phyloP scores from a whole-genome alignment of 2,329 filamentous ascomycete genomes.

The Sclerotinia nivalis region DNA sequence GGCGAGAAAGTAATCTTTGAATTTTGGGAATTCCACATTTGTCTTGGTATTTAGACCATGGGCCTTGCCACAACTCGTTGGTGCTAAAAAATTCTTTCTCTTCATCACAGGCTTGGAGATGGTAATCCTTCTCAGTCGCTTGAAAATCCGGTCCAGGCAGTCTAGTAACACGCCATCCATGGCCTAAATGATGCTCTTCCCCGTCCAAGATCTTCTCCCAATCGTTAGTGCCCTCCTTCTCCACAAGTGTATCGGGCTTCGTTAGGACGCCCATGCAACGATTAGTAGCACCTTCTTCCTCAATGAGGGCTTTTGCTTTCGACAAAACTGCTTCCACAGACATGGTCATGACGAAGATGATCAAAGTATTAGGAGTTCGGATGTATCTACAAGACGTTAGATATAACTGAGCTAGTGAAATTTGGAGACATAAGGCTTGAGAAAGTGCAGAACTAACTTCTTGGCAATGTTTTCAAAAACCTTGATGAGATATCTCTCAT shows the following conservation, averaged over 20 bases:
- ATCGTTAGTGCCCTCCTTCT: slow-evolving; percentile 47
- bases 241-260: slow-evolving; percentile 72
- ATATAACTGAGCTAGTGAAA: neutral
- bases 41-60: slow-evolving; percentile 43
- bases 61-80: slow-evolving; percentile 47
- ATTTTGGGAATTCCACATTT: slow-evolving; percentile 56
- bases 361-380: slow-evolving; percentile 65
- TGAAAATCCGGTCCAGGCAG: slow-evolving; percentile 51
- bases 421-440: neutral
- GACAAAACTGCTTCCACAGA: slow-evolving; percentile 77
- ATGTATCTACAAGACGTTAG: slow-evolving; percentile 55
- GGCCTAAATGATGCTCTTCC: slow-evolving; percentile 59
- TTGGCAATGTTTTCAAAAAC: slow-evolving; percentile 71
- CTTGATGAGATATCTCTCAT: slow-evolving; percentile 64
- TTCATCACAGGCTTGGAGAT: slow-evolving; percentile 49
- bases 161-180: slow-evolving; percentile 80
- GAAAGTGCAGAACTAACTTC: slow-evolving; percentile 38
- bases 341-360: slow-evolving; percentile 77
- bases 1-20: slow-evolving; percentile 49
- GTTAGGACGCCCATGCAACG: slow-evolving; percentile 77
- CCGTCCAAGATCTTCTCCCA: slow-evolving; percentile 66
- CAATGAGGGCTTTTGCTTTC: slow-evolving; percentile 65
- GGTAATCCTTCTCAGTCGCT: slow-evolving; percentile 38
- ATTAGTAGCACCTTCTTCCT: slow-evolving; percentile 54
- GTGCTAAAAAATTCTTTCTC: slow-evolving; percentile 54